phyloP scores from a whole-genome alignment of 495 filamentous ascomycete genomes.

The Lasiosphaeria miniovina region DNA sequence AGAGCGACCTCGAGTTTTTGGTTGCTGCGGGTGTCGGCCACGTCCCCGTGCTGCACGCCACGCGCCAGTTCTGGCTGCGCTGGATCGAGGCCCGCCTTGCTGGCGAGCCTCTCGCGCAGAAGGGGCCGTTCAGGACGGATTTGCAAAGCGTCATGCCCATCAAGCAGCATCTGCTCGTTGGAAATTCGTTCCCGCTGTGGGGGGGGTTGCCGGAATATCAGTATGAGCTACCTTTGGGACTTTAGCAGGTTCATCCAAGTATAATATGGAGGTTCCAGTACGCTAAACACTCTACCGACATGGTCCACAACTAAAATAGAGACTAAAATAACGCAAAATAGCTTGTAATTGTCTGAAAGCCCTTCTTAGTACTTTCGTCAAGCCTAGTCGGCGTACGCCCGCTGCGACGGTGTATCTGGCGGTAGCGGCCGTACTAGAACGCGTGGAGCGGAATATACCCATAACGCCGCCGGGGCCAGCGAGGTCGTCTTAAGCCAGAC shows the following conservation, averaged over 20 bases:
- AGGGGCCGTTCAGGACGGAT: conserved; percentile 13
- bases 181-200: conserved; percentile 32
- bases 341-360: no score
- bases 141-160: conserved; percentile 30
- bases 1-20: conserved; percentile 33
- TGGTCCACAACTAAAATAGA: no score
- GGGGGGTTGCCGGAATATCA: conserved; percentile 28
- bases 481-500: no score
- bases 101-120: conserved; percentile 15
- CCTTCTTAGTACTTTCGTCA: no score
- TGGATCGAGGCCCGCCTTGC: conserved; percentile 42
- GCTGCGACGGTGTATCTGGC: no score
- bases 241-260: conserved; percentile 4
- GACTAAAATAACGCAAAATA: no score
- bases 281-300: no score
- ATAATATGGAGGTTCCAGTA: no score
- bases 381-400: no score
- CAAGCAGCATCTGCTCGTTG: conserved; percentile 22
- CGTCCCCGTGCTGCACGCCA: conserved; percentile 36
- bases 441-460: no score
- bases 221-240: conserved; percentile 27
- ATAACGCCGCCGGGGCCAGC: no score
- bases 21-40: conserved; percentile 34
- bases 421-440: no score
- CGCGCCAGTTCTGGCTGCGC: conserved; percentile 35